phyloP scores from a whole-genome alignment of 441 rosid genomes.

The Pelargonium australe region DNA sequence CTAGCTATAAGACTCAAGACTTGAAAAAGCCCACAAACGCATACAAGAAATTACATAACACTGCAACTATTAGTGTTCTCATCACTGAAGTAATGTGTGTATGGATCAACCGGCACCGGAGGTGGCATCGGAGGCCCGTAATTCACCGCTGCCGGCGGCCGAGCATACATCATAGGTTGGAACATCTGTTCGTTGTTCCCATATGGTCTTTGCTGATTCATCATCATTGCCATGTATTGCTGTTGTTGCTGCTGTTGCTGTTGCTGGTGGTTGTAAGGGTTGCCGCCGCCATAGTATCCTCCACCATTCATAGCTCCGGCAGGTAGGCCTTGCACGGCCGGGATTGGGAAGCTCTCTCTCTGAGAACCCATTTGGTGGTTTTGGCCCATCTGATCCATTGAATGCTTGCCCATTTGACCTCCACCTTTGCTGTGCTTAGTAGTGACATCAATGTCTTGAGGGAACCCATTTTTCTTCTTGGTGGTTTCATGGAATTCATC shows the following conservation, averaged over 20 bases:
- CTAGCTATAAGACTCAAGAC: background rate
- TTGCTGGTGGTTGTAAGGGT: slow-evolving; percentile 30
- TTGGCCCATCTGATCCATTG: slow-evolving; percentile 34
- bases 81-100: slow-evolving; percentile 70
- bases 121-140: slow-evolving; percentile 56
- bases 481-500: background rate
- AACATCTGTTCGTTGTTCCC: slow-evolving; percentile 58
- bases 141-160: slow-evolving; percentile 45
- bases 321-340: slow-evolving; percentile 72
- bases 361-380: background rate
- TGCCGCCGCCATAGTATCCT: slow-evolving; percentile 29
- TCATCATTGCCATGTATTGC: slow-evolving; percentile 85
- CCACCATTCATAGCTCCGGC: slow-evolving; percentile 45
- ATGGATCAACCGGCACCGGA: slow-evolving; percentile 39
- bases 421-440: background rate
- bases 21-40: background rate
- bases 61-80: slow-evolving; percentile 82
- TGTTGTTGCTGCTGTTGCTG: slow-evolving; percentile 25
- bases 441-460: slow-evolving; percentile 6
- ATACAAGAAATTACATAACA: slow-evolving; percentile 48
- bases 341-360: slow-evolving; percentile 14
- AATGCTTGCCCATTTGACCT: slow-evolving; percentile 1
- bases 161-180: slow-evolving; percentile 78
- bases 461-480: background rate
- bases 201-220: slow-evolving; percentile 56